Percentiles rank a stretch among this genome's conserved stretches.
These are phyloP conservation scores for Euphorbia lathyris DNA, from an alignment of 345 rosid genomes.

Conservation along the genomic window DNA sequence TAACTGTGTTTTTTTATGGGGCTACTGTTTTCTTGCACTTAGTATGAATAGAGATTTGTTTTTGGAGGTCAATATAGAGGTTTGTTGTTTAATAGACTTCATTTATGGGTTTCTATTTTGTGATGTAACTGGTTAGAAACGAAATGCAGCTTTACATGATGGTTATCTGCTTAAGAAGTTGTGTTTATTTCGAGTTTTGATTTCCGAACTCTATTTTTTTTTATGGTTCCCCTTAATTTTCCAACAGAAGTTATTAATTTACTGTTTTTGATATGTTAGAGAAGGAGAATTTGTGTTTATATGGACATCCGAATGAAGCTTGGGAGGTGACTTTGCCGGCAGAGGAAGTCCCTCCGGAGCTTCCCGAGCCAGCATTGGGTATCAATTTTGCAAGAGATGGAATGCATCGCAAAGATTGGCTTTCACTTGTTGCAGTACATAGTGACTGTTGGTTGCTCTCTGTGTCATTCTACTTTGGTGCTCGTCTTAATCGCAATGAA, in stretches of 20 bases:
- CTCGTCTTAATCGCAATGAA: conserved; percentile 22
- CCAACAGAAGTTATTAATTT: no score
- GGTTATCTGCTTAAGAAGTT: background rate
- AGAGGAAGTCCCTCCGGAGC: conserved; percentile 31
- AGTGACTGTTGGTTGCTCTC: conserved; percentile 31
- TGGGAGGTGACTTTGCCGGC: conserved; percentile 29
- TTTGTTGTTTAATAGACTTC: background rate
- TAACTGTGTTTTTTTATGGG: background rate
- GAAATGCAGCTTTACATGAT: background rate
- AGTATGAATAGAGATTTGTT: no score
- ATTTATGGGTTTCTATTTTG: background rate
- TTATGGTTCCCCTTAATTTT: background rate
- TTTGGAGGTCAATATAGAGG: no score
- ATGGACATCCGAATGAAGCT: conserved; percentile 24
- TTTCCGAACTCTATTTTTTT: background rate
- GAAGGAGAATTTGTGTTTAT: conserved; percentile 29
- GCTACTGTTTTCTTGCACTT: no score
- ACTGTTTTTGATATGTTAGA: background rate
- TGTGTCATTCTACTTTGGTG: conserved; percentile 26
- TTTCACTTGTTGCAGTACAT: conserved; percentile 29
- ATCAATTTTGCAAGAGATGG: conserved; percentile 33
- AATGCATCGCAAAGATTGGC: conserved; percentile 30
- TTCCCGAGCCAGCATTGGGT: conserved; percentile 27
- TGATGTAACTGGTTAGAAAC: background rate
- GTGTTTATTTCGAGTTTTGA: background rate